Evolutionary conservation across 306 rosid genomes (phyloP).

Genomic region (Mimosa bimucronata): DNA sequence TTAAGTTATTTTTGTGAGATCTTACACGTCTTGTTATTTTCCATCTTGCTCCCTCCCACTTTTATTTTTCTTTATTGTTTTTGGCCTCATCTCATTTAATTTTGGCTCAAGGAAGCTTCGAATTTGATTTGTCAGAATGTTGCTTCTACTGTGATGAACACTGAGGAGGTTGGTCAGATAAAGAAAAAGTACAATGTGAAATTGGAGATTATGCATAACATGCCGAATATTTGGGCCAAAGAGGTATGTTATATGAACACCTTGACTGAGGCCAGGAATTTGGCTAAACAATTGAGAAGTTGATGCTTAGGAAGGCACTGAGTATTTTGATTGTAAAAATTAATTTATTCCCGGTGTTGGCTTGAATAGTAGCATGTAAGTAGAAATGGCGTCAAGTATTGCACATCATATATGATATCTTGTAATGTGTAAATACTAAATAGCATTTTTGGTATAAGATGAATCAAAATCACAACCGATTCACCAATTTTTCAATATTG

Average conservation of each 20-base stretch:
- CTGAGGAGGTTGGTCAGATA: constrained; percentile 52
- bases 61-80: constrained; percentile 23
- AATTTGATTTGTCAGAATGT: constrained; percentile 58
- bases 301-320: constrained; percentile 28
- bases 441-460: background rate
- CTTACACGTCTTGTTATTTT: background rate
- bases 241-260: constrained; percentile 52
- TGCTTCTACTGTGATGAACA: constrained; percentile 57
- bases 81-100: constrained; percentile 2
- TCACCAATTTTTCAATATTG: background rate
- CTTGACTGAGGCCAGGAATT: constrained; percentile 60
- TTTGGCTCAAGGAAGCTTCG: constrained; percentile 30
- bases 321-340: background rate
- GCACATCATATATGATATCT: background rate
- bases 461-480: background rate
- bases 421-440: background rate
- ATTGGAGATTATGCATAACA: constrained; percentile 41
- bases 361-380: background rate
- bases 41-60: constrained; percentile 24
- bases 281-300: constrained; percentile 50
- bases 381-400: background rate
- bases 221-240: constrained; percentile 63
- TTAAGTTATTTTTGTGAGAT: background rate
- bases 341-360: background rate
- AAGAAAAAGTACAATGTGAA: constrained; percentile 49